These are phyloP conservation scores for Leucocoprinus leucothites DNA, from an alignment of 768 basidiomycete species.

Conservation along the genomic window DNA sequence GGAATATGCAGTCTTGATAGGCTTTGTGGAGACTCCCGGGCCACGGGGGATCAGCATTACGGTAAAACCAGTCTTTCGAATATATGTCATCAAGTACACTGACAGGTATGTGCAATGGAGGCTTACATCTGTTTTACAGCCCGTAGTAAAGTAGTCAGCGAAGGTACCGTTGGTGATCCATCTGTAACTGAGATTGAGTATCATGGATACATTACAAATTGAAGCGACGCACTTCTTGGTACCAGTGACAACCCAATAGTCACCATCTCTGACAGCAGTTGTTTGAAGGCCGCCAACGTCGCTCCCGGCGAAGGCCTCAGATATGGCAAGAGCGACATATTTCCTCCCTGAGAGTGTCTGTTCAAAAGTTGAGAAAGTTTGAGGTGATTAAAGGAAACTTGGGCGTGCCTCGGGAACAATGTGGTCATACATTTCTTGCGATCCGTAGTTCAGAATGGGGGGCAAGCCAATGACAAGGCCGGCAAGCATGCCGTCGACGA, in stretches of 20 bases:
- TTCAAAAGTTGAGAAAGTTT: neutral
- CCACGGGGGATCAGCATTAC: conserved; percentile 75
- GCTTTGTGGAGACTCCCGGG: conserved; percentile 76
- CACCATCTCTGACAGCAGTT: conserved; percentile 80
- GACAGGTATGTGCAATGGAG: neutral
- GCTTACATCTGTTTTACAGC: conserved; percentile 65
- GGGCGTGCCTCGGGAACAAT: conserved; percentile 63
- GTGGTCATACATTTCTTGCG: conserved; percentile 63
- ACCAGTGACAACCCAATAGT: conserved; percentile 85
- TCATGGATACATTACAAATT: neutral
- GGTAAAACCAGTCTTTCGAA: conserved; percentile 61
- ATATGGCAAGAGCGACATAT: conserved; percentile 86
- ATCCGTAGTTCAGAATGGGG: conserved; percentile 85
- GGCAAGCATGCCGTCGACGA: conserved; percentile 82
- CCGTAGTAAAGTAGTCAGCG: conserved; percentile 82
- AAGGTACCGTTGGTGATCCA: conserved; percentile 92
- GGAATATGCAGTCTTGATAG: conserved; percentile 93
- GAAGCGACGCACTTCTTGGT: conserved; percentile 76
- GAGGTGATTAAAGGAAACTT: neutral
- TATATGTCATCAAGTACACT: neutral
- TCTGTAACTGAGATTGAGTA: conserved; percentile 28
- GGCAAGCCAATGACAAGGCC: conserved; percentile 87
- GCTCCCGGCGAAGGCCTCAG: conserved; percentile 90
- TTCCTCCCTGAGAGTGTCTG: conserved; percentile 67
- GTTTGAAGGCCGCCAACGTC: conserved; percentile 85